Conservation (phyloP, 2,329 filamentous ascomycete genomes). For the Stylonectria norvegica region DNA sequence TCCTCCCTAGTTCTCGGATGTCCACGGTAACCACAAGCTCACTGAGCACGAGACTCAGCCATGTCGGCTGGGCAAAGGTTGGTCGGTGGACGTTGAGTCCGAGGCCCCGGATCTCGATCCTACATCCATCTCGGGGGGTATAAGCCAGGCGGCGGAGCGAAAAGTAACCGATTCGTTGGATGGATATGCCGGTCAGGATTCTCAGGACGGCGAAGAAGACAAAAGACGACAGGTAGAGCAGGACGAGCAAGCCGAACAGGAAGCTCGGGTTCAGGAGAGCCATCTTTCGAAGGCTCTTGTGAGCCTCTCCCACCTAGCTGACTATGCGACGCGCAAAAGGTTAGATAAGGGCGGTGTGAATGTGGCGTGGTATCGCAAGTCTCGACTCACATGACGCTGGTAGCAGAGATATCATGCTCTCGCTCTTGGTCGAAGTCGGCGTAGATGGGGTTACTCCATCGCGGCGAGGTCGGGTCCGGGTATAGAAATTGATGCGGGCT, state of each 20-base stretch:
- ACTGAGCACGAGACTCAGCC: slow-evolving; percentile 84
- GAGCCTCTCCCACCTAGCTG: slow-evolving; percentile 25
- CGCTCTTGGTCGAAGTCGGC: slow-evolving; percentile 16
- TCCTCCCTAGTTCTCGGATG: slow-evolving; percentile 59
- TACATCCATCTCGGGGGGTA: slow-evolving; percentile 81
- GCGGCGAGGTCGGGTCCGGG: slow-evolving; percentile 14
- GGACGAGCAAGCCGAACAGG: slow-evolving; percentile 77
- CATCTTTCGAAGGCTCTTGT: slow-evolving; percentile 42
- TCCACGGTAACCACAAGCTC: slow-evolving; percentile 85
- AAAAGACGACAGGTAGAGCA: slow-evolving; percentile 88
- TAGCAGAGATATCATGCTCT: slow-evolving; percentile 28
- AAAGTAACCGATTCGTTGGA: slow-evolving; percentile 90
- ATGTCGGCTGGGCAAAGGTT: slow-evolving; percentile 95
- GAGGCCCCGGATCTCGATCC: slow-evolving; percentile 83
- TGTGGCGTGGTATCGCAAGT: slow-evolving; percentile 17
- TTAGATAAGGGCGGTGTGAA: slow-evolving; percentile 25
- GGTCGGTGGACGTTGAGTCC: slow-evolving; percentile 87
- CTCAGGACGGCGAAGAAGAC: slow-evolving; percentile 89
- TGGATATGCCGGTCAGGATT: slow-evolving; percentile 89
- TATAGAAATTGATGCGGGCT: slow-evolving; percentile 10
- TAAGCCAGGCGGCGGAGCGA: slow-evolving; percentile 89
- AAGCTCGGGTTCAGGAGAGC: slow-evolving; percentile 73
- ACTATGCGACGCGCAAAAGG: slow-evolving; percentile 12
- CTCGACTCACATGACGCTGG: slow-evolving; percentile 20
- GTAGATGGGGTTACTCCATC: slow-evolving; percentile 25